These are phyloP conservation scores for Quercus lobata DNA, from an alignment of 331 rosid species.

Conservation along the genomic window DNA sequence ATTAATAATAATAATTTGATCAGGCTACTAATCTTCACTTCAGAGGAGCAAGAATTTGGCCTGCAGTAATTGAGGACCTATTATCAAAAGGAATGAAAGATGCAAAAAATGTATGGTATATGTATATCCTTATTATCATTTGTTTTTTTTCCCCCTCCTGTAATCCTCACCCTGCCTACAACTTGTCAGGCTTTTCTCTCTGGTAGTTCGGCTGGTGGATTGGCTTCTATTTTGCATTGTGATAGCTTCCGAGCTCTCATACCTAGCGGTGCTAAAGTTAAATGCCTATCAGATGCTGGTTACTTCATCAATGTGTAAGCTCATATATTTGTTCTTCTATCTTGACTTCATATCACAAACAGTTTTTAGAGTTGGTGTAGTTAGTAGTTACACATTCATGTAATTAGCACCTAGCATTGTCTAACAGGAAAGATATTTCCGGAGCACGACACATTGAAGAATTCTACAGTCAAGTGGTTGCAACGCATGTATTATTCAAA, in stretches of 20 bases:
- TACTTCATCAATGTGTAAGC: slow-evolving; percentile 78
- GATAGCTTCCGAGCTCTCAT: slow-evolving; percentile 70
- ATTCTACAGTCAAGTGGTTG: slow-evolving; percentile 55
- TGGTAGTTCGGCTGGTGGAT: slow-evolving; percentile 97
- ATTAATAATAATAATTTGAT: slow-evolving; percentile 12
- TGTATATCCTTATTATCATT: slow-evolving; percentile 21
- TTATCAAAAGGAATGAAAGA: slow-evolving; percentile 80
- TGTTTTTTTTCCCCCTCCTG: neutral
- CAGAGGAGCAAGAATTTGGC: slow-evolving; percentile 86
- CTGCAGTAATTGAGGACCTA: slow-evolving; percentile 64
- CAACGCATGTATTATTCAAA: slow-evolving; percentile 54
- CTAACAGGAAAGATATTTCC: slow-evolving; percentile 74
- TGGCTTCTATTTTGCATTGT: slow-evolving; percentile 78
- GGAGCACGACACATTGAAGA: slow-evolving; percentile 59
- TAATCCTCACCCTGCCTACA: slow-evolving; percentile 1
- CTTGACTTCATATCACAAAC: slow-evolving; percentile 1
- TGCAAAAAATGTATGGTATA: slow-evolving; percentile 49
- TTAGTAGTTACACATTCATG: neutral
- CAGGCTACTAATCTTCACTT: slow-evolving; percentile 77
- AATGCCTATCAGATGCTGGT: slow-evolving; percentile 94
- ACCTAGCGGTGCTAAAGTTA: slow-evolving; percentile 55
- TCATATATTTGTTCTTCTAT: neutral
- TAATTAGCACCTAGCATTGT: slow-evolving; percentile 12
- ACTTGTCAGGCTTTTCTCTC: slow-evolving; percentile 77
- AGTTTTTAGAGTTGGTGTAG: neutral